Evolutionary conservation across 345 rosid genomes (phyloP).

Genomic region (Passiflora organensis): DNA sequence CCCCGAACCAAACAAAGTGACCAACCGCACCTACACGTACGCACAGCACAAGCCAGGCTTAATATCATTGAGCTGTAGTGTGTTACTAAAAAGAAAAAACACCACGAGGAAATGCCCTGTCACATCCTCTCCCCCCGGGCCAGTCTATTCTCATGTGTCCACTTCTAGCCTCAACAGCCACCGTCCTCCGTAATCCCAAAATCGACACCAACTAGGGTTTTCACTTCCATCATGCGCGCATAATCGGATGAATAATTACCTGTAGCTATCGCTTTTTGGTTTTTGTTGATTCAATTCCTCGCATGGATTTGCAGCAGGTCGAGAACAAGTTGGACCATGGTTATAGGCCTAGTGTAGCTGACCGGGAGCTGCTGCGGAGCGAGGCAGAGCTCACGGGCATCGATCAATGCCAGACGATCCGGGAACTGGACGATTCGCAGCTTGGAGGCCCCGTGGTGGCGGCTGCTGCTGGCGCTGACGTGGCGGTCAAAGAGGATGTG

Average conservation of each 20-base stretch:
- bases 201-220: neutral
- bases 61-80: too few species aligned
- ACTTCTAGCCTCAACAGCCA: slow-evolving; percentile 6
- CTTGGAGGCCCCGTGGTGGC: slow-evolving; percentile 27
- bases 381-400: slow-evolving; percentile 33
- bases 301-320: slow-evolving; percentile 30
- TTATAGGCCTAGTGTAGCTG: slow-evolving; percentile 15
- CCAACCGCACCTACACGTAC: too few species aligned
- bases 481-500: slow-evolving; percentile 2
- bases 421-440: slow-evolving; percentile 34
- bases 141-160: slow-evolving; percentile 35
- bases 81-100: slow-evolving; percentile 1
- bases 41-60: too few species aligned
- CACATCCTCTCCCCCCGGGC: slow-evolving; percentile 21
- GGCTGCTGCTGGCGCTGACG: neutral
- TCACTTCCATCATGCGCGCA: slow-evolving; percentile 3
- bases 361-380: slow-evolving; percentile 22
- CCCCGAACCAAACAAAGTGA: neutral
- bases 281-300: neutral
- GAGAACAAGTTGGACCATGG: slow-evolving; percentile 11
- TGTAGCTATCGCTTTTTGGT: neutral
- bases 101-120: slow-evolving; percentile 24
- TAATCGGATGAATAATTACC: neutral
- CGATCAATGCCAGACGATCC: slow-evolving; percentile 52
- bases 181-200: neutral